Evolutionary conservation across 768 basidiomycete species (phyloP).

Genomic region (Calocybe gangraenosa): DNA sequence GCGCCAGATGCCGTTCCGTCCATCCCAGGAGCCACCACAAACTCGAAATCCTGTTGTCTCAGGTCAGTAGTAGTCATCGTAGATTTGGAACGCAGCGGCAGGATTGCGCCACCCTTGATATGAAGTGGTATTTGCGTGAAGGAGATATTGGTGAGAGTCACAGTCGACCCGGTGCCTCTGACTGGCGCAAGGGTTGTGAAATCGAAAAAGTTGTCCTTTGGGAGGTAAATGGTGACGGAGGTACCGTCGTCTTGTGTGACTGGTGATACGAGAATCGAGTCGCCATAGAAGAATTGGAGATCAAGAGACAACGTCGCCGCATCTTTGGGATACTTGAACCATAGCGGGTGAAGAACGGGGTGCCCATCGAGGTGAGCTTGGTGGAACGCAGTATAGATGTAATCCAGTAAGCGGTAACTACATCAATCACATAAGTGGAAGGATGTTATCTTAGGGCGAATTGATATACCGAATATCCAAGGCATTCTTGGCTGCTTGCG

Average conservation of each 20-base stretch:
- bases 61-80: slow-evolving; percentile 60
- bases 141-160: slow-evolving; percentile 42
- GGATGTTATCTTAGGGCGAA: neutral
- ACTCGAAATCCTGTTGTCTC: slow-evolving; percentile 51
- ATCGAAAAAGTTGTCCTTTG: slow-evolving; percentile 63
- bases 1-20: slow-evolving; percentile 46
- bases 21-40: slow-evolving; percentile 54
- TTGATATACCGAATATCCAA: slow-evolving; percentile 54
- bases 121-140: slow-evolving; percentile 59
- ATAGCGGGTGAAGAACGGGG: slow-evolving; percentile 58
- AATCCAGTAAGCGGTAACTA: slow-evolving; percentile 66
- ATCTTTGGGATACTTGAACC: slow-evolving; percentile 66
- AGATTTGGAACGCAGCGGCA: slow-evolving; percentile 50
- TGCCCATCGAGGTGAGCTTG: slow-evolving; percentile 50
- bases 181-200: slow-evolving; percentile 47
- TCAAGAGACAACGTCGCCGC: slow-evolving; percentile 53
- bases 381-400: slow-evolving; percentile 70
- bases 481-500: slow-evolving; percentile 55
- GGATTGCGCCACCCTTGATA: slow-evolving; percentile 53
- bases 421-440: neutral
- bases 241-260: slow-evolving; percentile 59
- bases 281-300: slow-evolving; percentile 66
- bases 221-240: slow-evolving; percentile 57
- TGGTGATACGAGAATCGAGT: slow-evolving; percentile 64
- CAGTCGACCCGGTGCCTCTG: slow-evolving; percentile 37